A percentile compares a stretch with the other conserved stretches of the same genome.
These are phyloP conservation scores for Fistulifera pelliculosa DNA, from an alignment of 108 stramenopile species.

Conservation along the genomic window DNA sequence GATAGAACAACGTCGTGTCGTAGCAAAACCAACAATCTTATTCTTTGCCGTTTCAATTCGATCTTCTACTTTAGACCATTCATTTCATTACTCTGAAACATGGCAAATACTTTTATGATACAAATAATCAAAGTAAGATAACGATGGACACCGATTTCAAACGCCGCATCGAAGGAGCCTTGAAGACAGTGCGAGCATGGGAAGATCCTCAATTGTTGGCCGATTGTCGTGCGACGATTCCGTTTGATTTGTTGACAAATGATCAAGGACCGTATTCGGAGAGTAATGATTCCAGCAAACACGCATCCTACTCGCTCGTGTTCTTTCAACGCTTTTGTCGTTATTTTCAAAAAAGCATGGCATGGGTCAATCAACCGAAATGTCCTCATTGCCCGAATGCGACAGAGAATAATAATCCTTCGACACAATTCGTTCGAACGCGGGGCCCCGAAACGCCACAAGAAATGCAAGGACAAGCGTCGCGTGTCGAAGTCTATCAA, in stretches of 20 bases:
- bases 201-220: constrained; percentile 34
- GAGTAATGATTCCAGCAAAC: constrained; percentile 11
- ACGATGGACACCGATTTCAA: neutral
- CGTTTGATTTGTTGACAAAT: constrained; percentile 33
- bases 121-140: too few relatives aligned
- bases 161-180: constrained; percentile 23
- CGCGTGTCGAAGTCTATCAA: constrained; percentile 67
- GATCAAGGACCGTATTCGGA: constrained; percentile 22
- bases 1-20: too few relatives aligned
- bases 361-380: constrained; percentile 72
- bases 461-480: constrained; percentile 46
- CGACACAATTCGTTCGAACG: constrained; percentile 15
- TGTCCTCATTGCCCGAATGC: constrained; percentile 35
- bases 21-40: too few relatives aligned
- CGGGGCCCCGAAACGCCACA: constrained; percentile 54
- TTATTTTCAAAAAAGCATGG: constrained; percentile 73
- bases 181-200: constrained; percentile 55
- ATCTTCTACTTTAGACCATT: too few relatives aligned
- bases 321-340: constrained; percentile 66
- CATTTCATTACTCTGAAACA: too few relatives aligned
- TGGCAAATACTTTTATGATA: too few relatives aligned
- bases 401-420: constrained; percentile 36
- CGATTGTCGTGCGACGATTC: constrained; percentile 46
- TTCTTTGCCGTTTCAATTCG: too few relatives aligned
- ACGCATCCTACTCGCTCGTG: constrained; percentile 1